These are phyloP conservation scores for Aureobasidium melanogenum DNA, from an alignment of 2,329 filamentous ascomycete species.

Conservation along the genomic window DNA sequence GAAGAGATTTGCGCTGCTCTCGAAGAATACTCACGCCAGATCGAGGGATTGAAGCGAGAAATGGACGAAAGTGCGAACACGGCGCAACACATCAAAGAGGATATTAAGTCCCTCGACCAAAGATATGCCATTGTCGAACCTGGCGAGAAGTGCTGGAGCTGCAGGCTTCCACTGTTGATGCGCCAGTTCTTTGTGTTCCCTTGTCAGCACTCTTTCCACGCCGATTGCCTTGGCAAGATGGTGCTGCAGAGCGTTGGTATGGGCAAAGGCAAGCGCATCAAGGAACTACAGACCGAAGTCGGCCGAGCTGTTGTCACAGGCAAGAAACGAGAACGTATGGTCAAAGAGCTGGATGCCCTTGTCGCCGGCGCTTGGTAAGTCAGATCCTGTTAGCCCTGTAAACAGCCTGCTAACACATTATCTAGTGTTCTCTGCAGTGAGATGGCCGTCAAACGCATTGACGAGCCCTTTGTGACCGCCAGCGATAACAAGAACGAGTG, in stretches of 20 bases:
- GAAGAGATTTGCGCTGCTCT: conserved; percentile 92
- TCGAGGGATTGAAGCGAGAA: conserved; percentile 78
- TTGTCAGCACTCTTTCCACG: conserved; percentile 96
- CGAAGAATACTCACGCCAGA: conserved; percentile 86
- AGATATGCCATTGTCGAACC: conserved; percentile 95
- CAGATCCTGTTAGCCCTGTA: too few species aligned
- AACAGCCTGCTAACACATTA: not conserved
- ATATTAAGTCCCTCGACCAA: conserved; percentile 76
- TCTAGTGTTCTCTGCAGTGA: conserved; percentile 88
- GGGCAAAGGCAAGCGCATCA: conserved; percentile 68
- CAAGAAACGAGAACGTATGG: conserved; percentile 67
- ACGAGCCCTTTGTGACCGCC: conserved; percentile 77
- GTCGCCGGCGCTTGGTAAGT: conserved; percentile 81
- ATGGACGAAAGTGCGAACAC: conserved; percentile 94
- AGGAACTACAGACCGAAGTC: conserved; percentile 76
- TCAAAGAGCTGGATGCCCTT: conserved; percentile 82
- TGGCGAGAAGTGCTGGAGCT: conserved; percentile 87
- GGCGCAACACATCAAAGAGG: conserved; percentile 79
- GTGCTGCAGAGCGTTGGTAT: conserved; percentile 75
- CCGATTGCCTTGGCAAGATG: conserved; percentile 79
- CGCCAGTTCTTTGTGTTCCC: conserved; percentile 97
- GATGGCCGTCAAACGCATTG: conserved; percentile 85
- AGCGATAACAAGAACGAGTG: conserved; percentile 73
- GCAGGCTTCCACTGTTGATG: conserved; percentile 74
- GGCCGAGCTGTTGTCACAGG: conserved; percentile 59